Percentiles rank a stretch among this genome's conserved stretches.
These are phyloP conservation scores for Davidsoniella eucalypti DNA, from an alignment of 2,329 filamentous ascomycete species.

Conservation along the genomic window DNA sequence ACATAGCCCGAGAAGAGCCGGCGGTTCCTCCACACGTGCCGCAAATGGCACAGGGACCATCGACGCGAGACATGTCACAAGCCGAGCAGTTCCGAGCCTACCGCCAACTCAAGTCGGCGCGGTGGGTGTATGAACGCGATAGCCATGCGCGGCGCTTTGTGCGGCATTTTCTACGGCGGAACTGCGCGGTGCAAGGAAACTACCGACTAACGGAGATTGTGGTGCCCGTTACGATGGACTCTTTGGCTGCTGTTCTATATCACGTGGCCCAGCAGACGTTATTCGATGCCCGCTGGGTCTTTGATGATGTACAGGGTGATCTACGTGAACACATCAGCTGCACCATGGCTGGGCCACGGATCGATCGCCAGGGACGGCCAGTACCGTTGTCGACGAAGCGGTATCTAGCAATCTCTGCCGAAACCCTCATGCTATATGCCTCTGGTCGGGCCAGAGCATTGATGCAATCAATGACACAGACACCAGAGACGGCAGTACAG, in stretches of 20 bases:
- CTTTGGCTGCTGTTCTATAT: conserved; percentile 17
- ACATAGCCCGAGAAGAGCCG: conserved; percentile 23
- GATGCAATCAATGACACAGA: conserved; percentile 7
- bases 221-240: conserved; percentile 17
- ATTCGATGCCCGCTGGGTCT: conserved; percentile 18
- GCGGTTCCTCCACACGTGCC: conserved; percentile 22
- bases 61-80: conserved; percentile 17
- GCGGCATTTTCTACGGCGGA: conserved; percentile 18
- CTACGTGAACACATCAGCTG: conserved; percentile 3
- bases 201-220: conserved; percentile 16
- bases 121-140: conserved; percentile 22
- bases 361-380: neutral
- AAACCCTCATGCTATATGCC: conserved; percentile 8
- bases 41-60: conserved; percentile 21
- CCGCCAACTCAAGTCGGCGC: conserved; percentile 20
- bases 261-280: conserved; percentile 19
- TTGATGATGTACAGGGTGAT: conserved; percentile 13
- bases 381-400: conserved; percentile 1
- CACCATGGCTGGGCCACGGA: neutral
- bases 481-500: neutral
- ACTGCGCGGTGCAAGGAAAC: conserved; percentile 18
- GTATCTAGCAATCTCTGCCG: conserved; percentile 4
- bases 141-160: conserved; percentile 20
- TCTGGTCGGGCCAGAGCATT: conserved; percentile 5
- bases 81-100: conserved; percentile 21